These are phyloP conservation scores for Penicillium cataractarum DNA, from an alignment of 495 filamentous ascomycete species.

Conservation along the genomic window DNA sequence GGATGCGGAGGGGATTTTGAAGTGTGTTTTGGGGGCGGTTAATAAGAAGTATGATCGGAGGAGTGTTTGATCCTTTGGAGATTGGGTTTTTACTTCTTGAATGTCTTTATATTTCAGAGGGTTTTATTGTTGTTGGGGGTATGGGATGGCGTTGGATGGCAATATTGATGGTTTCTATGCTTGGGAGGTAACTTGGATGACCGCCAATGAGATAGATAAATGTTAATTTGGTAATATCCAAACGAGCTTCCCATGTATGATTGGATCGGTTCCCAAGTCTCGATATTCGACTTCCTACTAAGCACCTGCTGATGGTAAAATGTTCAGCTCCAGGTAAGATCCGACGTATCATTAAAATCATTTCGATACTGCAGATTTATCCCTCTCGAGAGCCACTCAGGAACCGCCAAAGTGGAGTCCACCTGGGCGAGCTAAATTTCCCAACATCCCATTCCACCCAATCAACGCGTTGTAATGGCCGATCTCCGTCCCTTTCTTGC, in stretches of 20 bases:
- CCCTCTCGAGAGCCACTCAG: not conserved
- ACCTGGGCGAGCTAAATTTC: not conserved
- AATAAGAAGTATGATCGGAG: constrained; percentile 48
- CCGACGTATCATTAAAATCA: constrained; percentile 8
- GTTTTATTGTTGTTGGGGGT: not conserved
- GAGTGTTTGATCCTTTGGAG: not conserved
- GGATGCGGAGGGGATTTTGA: constrained; percentile 74
- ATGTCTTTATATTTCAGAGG: not conserved
- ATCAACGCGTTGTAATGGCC: not conserved
- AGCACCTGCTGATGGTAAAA: not conserved
- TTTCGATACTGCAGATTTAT: not conserved
- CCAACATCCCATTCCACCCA: not conserved
- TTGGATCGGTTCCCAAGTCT: no score
- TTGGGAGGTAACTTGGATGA: not conserved
- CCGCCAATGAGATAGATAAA: not conserved
- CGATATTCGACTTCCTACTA: no score
- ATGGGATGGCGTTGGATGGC: not conserved
- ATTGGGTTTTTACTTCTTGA: constrained; percentile 2
- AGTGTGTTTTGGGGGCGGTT: constrained; percentile 79
- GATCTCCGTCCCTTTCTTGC: constrained; percentile 3
- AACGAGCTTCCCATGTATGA: no score
- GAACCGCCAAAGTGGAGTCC: constrained; percentile 27
- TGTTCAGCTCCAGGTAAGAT: not conserved
- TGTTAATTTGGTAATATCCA: not conserved
- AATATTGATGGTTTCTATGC: not conserved